A percentile compares a stretch with the other conserved stretches of the same genome.
These are phyloP conservation scores for Neurospora sp. DNA, from an alignment of 495 filamentous ascomycete species.

Conservation along the genomic window DNA sequence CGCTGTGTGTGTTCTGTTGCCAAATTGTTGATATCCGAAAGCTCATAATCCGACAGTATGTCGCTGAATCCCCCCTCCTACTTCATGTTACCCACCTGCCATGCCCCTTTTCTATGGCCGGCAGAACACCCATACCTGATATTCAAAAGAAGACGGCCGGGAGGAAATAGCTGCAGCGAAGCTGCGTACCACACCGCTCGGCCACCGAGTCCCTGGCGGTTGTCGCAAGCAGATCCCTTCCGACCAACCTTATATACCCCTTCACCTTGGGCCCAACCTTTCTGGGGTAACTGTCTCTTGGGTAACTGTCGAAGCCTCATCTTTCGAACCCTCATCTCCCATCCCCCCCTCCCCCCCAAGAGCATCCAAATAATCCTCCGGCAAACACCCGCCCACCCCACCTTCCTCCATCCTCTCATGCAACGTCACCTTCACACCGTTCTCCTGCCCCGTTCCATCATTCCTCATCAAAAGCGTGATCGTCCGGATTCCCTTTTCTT, in stretches of 20 bases:
- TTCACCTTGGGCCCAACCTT: not conserved
- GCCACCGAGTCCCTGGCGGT: not conserved
- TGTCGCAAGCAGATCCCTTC: not conserved
- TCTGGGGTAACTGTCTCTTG: no score
- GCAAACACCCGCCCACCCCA: constrained; percentile 1
- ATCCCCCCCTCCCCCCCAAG: not conserved
- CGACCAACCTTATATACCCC: not conserved
- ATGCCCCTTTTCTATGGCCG: not conserved
- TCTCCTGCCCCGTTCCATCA: constrained; percentile 6
- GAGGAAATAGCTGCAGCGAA: not conserved
- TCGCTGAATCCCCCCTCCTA: not conserved
- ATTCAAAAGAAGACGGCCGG: not conserved
- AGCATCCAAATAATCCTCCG: not conserved
- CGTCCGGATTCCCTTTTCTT: not conserved
- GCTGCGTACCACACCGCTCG: not conserved
- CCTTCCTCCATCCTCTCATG: constrained; percentile 1
- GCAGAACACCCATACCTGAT: not conserved
- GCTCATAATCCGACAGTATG: not conserved
- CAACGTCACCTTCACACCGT: constrained; percentile 1
- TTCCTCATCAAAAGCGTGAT: not conserved
- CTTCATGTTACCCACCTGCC: not conserved
- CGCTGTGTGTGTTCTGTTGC: not conserved
- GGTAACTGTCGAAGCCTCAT: no score
- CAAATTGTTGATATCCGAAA: not conserved
- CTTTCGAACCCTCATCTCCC: not conserved